Evolutionary conservation across 345 rosid species (phyloP), one percentile per base, ranked within the genome.

Genomic region (Eucalyptus polyanthemos): DNA sequence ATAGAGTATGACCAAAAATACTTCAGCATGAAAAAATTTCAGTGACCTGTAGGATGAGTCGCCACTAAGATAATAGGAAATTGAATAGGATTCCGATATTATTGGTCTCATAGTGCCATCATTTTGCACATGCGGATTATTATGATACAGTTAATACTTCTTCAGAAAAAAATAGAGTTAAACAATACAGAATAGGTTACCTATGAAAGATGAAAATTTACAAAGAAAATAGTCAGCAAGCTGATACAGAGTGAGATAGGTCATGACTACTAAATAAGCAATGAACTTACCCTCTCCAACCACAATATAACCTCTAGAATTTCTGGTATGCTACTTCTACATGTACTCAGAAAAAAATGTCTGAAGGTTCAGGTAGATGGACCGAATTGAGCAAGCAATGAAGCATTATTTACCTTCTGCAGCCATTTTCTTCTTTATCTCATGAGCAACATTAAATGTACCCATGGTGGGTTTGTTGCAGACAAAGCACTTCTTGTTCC

Each of bases 401-500:
- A 50, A 21, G 22, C 29, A 88, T 86, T 86, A 89, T 88, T 91
- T 94, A 87, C 91, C 88, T 86, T 86, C 94, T 88, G 92, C 94
- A 34, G 94, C 94, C 89, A 94, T 92, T 92, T 49, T 93, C 91
- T 93, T 94, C 85, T 93, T 94, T 44, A 96, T 95, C 93, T 96
- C 98, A 29, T 92, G 96, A 60, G 99, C 97, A 67, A 97, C 88
- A 89, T 96, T 97, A 90, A 97, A 96, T 86, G 95, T 95, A 51
- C 98, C 98, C 88, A 94, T 87, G 4, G 99, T 96, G n/a, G 98
- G 98, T 87, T 95, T 91, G 92, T 96, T 95, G 95, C 99, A 96
- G 19, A 96, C 97, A 86, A 94, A 97, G 88, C 99, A 97, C 92
- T 97, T 96, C 95, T 97, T 96, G 94, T 94, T 96, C 93, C 93